These are phyloP conservation scores for Lagerstroemia speciosa DNA, from an alignment of 345 rosid genomes.

Conservation along the genomic window DNA sequence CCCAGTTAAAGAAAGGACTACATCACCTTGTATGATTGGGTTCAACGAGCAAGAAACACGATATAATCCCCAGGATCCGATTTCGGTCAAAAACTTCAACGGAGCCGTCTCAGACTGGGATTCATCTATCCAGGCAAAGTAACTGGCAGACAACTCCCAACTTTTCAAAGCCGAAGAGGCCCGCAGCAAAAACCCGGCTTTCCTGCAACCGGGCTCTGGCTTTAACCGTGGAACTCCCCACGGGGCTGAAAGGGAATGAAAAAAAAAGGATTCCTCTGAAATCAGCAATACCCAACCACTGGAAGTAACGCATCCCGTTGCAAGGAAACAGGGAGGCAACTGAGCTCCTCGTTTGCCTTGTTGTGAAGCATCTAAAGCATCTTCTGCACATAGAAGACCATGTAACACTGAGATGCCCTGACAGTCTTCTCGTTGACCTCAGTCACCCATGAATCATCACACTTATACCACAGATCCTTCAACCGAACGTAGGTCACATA, in stretches of 20 bases:
- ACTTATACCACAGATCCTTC: constrained; percentile 73
- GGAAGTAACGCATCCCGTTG: constrained; percentile 30
- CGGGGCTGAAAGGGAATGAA: no score
- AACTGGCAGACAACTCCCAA: no score
- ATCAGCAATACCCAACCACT: constrained; percentile 47
- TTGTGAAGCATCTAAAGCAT: constrained; percentile 32
- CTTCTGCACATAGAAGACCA: constrained; percentile 86
- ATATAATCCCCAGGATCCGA: background rate
- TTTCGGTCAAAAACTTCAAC: background rate
- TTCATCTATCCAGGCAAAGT: background rate
- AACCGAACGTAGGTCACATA: constrained; percentile 70
- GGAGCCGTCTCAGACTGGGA: background rate
- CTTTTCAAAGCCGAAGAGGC: no score
- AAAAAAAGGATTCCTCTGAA: background rate
- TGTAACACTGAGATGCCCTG: constrained; percentile 80
- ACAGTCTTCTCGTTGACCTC: constrained; percentile 80
- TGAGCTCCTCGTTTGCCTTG: constrained; percentile 33
- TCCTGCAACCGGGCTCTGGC: no score
- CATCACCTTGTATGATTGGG: background rate
- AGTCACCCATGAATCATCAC: constrained; percentile 88
- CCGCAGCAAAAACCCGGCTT: no score
- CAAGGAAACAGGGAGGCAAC: constrained; percentile 22
- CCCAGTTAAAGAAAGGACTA: background rate
- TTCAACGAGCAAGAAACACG: background rate
- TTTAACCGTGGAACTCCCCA: no score